Percentiles rank a stretch among this genome's conserved stretches.
These are phyloP conservation scores for Ophiobolus disseminans DNA, from an alignment of 2,329 filamentous ascomycete species.

Conservation along the genomic window DNA sequence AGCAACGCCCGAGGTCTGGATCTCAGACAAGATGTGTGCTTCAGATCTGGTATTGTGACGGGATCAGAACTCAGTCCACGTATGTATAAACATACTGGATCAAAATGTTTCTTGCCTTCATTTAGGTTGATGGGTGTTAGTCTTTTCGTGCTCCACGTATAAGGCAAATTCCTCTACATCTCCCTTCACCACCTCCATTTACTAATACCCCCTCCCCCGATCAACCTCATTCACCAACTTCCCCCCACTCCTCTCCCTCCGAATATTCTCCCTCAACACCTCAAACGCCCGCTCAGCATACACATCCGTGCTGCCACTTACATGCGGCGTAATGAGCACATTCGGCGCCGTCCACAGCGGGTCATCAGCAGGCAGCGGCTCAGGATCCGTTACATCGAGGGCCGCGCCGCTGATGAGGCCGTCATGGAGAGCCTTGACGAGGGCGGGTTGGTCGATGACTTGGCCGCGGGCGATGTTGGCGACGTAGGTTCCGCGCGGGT, in stretches of 20 bases:
- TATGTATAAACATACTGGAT: no score
- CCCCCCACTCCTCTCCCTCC: constrained; percentile 59
- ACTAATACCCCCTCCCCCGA: constrained; percentile 66
- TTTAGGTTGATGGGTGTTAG: no score
- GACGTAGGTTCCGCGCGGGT: constrained; percentile 62
- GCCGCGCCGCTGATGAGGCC: constrained; percentile 70
- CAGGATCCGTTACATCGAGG: constrained; percentile 80
- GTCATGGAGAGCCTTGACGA: constrained; percentile 67
- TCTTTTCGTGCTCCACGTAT: no score
- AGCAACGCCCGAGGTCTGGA: no score
- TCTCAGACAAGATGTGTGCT: no score
- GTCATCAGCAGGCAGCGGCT: constrained; percentile 73
- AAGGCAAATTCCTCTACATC: not conserved
- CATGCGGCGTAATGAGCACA: constrained; percentile 72
- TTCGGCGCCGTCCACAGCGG: constrained; percentile 74
- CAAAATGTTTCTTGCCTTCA: no score
- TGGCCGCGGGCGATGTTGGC: constrained; percentile 74
- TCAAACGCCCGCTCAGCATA: constrained; percentile 66
- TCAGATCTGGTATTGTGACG: no score
- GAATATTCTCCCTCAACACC: constrained; percentile 65
- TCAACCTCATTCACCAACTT: constrained; percentile 68
- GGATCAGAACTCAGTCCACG: no score
- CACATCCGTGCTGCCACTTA: constrained; percentile 60
- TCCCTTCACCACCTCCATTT: not conserved
- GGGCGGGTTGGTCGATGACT: constrained; percentile 66